These are phyloP conservation scores for Irpex sp. DNA, from an alignment of 1,284 basidiomycete species.

Conservation along the genomic window DNA sequence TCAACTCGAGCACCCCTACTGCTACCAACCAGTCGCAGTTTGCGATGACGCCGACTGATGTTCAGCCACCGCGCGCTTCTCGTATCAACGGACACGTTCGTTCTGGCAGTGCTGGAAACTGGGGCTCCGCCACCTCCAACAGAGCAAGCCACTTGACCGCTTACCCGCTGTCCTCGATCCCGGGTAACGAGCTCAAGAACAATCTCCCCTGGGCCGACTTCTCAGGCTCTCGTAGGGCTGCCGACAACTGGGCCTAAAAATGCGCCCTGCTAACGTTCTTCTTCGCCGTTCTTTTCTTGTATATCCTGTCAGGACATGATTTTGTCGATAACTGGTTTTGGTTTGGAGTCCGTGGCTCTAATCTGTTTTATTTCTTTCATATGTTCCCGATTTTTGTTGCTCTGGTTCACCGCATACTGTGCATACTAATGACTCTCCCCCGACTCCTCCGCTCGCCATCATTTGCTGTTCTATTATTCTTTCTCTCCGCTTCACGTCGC, in stretches of 20 bases:
- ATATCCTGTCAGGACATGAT: neutral
- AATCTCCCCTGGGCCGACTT: slow-evolving; percentile 71
- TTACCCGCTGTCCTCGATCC: slow-evolving; percentile 53
- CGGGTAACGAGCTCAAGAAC: slow-evolving; percentile 50
- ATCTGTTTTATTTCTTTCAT: slow-evolving; percentile 16
- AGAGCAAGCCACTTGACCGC: slow-evolving; percentile 40
- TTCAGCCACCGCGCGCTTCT: slow-evolving; percentile 23
- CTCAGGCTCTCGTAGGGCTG: slow-evolving; percentile 53
- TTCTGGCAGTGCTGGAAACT: slow-evolving; percentile 75
- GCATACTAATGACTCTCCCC: slow-evolving; percentile 14
- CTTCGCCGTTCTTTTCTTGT: neutral
- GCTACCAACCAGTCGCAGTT: slow-evolving; percentile 41
- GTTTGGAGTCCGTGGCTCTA: slow-evolving; percentile 12
- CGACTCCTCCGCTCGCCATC: neutral
- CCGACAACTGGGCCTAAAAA: slow-evolving; percentile 58
- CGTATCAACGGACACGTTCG: slow-evolving; percentile 64
- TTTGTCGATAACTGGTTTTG: slow-evolving; percentile 5
- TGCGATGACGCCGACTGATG: slow-evolving; percentile 33
- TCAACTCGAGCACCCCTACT: slow-evolving; percentile 46
- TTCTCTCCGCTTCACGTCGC: slow-evolving; percentile 9
- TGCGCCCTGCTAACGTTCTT: neutral
- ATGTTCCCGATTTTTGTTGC: slow-evolving; percentile 10
- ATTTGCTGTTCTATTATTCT: slow-evolving; percentile 10
- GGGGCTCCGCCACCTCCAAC: slow-evolving; percentile 56
- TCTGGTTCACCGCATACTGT: slow-evolving; percentile 11